Percentiles rank a stretch among this genome's conserved stretches.
These are phyloP conservation scores for Globisporangium splendens DNA, from an alignment of 352 stramenopile species.

Conservation along the genomic window DNA sequence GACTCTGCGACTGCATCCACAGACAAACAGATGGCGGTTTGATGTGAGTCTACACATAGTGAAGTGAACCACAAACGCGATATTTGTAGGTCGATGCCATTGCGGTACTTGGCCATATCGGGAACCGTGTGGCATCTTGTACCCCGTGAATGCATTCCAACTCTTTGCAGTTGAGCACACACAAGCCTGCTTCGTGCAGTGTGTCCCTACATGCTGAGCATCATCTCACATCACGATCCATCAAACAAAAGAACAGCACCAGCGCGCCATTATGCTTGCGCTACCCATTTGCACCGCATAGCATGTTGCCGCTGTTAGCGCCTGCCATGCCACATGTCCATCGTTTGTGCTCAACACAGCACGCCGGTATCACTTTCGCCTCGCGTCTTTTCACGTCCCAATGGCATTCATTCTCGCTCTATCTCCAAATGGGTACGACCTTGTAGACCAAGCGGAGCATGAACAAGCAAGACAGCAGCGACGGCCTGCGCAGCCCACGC, in stretches of 20 bases:
- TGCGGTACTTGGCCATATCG: conserved; percentile 20
- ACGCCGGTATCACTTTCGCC: too few relatives aligned
- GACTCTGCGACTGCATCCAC: conserved; percentile 23
- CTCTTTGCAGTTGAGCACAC: conserved; percentile 14
- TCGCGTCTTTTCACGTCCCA: background rate
- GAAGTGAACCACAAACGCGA: conserved; percentile 25
- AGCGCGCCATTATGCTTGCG: too few relatives aligned
- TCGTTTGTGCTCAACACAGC: too few relatives aligned
- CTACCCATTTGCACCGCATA: too few relatives aligned
- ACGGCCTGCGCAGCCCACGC: conserved; percentile 12
- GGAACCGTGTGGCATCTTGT: conserved; percentile 7
- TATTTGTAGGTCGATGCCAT: conserved; percentile 13
- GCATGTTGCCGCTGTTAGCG: too few relatives aligned
- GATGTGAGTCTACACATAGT: background rate
- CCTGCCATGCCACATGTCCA: too few relatives aligned
- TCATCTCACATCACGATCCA: too few relatives aligned
- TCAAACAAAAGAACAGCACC: too few relatives aligned
- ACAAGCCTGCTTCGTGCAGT: too few relatives aligned
- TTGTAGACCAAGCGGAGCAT: background rate
- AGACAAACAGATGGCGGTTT: too few relatives aligned
- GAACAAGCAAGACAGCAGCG: conserved; percentile 6
- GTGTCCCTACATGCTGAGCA: too few relatives aligned
- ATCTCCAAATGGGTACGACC: background rate
- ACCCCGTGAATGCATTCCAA: too few relatives aligned
- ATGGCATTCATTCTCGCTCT: background rate